Conservation (phyloP, 441 rosid genomes). For the Erodium trifolium region DNA sequence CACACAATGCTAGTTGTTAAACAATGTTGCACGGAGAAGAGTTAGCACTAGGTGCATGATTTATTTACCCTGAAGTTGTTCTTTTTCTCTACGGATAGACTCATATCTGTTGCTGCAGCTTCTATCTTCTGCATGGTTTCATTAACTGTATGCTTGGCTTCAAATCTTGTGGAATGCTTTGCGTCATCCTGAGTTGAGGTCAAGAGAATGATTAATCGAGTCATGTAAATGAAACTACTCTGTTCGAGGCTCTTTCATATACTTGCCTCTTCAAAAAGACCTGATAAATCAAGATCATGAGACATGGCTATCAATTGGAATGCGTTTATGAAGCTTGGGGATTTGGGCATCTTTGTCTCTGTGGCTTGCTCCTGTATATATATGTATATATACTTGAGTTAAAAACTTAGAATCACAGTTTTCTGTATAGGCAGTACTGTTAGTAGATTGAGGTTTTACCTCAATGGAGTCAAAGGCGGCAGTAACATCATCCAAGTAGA, state of each 20-base stretch:
- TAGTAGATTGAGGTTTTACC: slow-evolving; percentile 31
- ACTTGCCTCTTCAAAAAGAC: slow-evolving; percentile 67
- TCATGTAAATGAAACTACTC: background rate
- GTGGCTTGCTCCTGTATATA: slow-evolving; percentile 35
- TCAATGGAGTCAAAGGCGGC: slow-evolving; percentile 52
- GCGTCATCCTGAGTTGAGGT: slow-evolving; percentile 44
- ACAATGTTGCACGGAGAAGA: background rate
- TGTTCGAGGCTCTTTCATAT: slow-evolving; percentile 11
- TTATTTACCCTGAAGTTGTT: slow-evolving; percentile 53
- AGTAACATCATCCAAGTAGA: slow-evolving; percentile 42
- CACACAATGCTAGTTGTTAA: slow-evolving; percentile 5
- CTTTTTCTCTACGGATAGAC: slow-evolving; percentile 55
- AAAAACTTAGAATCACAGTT: background rate
- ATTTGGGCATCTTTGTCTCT: slow-evolving; percentile 34
- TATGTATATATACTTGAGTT: no score
- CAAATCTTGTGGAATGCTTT: slow-evolving; percentile 55
- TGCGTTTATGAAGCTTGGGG: slow-evolving; percentile 69
- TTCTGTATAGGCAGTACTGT: background rate
- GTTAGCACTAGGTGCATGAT: slow-evolving; percentile 8
- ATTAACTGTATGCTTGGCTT: slow-evolving; percentile 56
- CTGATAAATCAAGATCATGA: slow-evolving; percentile 79
- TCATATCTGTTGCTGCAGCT: slow-evolving; percentile 68
- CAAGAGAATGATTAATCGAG: background rate
- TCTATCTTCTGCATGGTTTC: slow-evolving; percentile 81
- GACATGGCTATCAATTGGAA: slow-evolving; percentile 94